Evolutionary conservation across 2,329 filamentous ascomycete genomes (phyloP), one percentile per base, ranked within the genome.

Genomic region (Calcarisporium arbuscula): DNA sequence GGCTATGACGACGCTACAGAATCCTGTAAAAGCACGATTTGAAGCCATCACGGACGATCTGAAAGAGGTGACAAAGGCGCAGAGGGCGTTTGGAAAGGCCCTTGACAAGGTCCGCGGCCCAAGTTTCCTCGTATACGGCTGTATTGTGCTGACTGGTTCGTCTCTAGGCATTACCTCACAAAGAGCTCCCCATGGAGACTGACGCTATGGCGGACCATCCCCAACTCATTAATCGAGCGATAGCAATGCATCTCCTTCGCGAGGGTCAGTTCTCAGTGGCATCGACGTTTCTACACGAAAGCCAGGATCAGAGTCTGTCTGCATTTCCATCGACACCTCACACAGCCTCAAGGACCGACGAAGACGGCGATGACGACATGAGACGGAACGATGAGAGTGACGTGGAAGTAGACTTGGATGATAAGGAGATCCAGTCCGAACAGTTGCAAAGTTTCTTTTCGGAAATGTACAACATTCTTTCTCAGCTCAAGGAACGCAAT

Each of bases 241-340:
- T 98, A 48, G 85, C 85, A 8, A 95, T 96, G 88, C 92, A 98
- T 54, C 74, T 98, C 16, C 73, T 98, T 25, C 85, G 92, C 26
- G 90, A 96, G 62, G 92, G 92, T 31, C 85, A 95, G 54, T 98
- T 98, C 58, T 73, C 72, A 16, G 89, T 95, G 3, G 90, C 90
- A 10, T 79, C 81, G 12, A 87, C 81, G 2, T 95, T 98, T 49
- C 76, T 95, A 31, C 66, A 73, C 11, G 92, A 96, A 65, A 76
- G 67, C 12, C 61, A 65, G 39, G 57, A 65, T 28, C 54, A 61
- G 26, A 42, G 19, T 25, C 47, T 26, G 39, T 56, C 21, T 32
- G 45, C 41, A 39, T 38, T 27, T 20, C 41, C 39, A 19, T 38
- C 28, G 39, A 38, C 35, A 15, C 35, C 38, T 29, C 43, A 25